Percentiles rank a stretch among this genome's conserved stretches.
These are phyloP conservation scores for Lecanicillium sp. DNA, from an alignment of 2,329 filamentous ascomycete genomes.

Conservation along the genomic window DNA sequence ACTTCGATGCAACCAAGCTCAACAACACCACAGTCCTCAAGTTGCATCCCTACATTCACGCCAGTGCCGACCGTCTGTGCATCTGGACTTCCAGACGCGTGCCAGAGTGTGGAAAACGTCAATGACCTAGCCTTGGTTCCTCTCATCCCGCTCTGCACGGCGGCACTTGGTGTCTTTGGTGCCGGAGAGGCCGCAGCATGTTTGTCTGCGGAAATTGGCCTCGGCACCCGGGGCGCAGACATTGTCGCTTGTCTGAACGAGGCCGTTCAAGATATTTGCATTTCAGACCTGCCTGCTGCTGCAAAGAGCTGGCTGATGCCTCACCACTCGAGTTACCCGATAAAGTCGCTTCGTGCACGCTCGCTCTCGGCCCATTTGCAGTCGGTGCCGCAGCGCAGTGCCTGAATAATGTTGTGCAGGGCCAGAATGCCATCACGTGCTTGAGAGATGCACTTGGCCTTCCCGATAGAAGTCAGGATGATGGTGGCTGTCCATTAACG, in stretches of 20 bases:
- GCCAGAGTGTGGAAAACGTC: constrained; percentile 3
- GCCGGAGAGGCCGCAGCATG: constrained; percentile 4
- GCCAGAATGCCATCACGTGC: not conserved
- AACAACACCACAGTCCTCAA: not conserved
- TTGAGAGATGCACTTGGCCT: not conserved
- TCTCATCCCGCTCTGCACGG: constrained; percentile 9
- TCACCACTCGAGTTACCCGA: not conserved
- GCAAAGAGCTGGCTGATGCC: constrained; percentile 4
- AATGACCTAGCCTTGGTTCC: constrained; percentile 8
- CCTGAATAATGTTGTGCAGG: not conserved
- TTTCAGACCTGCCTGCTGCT: constrained; percentile 7
- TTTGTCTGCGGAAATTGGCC: constrained; percentile 1
- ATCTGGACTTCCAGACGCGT: constrained; percentile 9
- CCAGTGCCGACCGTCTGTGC: constrained; percentile 7
- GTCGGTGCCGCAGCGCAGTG: constrained; percentile 5
- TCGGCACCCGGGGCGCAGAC: constrained; percentile 2
- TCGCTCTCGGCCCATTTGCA: constrained; percentile 9
- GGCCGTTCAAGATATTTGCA: constrained; percentile 7
- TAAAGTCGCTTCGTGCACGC: constrained; percentile 5
- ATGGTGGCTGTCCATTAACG: constrained; percentile 1
- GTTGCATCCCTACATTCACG: constrained; percentile 10
- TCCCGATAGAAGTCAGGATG: not conserved
- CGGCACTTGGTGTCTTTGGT: constrained; percentile 10
- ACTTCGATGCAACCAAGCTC: too few relatives aligned
- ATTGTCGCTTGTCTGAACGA: constrained; percentile 7